Percentiles rank a stretch among this genome's conserved stretches.
These are phyloP conservation scores for Cylindrotheca closterium DNA, from an alignment of 108 stramenopile genomes.

Conservation along the genomic window DNA sequence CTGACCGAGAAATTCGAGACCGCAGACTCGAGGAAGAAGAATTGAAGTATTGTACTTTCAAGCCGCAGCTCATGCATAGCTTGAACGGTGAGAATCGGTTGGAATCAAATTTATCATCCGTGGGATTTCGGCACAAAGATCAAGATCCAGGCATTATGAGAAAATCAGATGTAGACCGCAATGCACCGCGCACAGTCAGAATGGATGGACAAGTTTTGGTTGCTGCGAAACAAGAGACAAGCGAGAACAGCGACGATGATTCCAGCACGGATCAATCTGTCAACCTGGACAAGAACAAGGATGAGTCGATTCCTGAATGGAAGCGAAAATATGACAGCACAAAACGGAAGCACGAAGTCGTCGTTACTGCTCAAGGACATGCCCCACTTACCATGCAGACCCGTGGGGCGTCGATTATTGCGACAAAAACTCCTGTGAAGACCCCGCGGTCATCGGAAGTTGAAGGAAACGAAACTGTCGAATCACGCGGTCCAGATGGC, in stretches of 20 bases:
- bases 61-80: not conserved
- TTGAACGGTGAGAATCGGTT: not conserved
- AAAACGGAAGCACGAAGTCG: not conserved
- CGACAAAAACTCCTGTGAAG: too few species aligned
- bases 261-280: not conserved
- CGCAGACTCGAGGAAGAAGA: constrained; percentile 2
- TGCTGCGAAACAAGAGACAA: not conserved
- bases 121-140: too few species aligned
- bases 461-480: too few species aligned
- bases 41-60: constrained; percentile 2
- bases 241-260: not conserved
- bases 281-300: too few species aligned
- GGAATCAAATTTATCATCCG: too few species aligned
- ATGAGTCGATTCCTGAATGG: not conserved
- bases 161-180: not conserved
- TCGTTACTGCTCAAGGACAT: not conserved
- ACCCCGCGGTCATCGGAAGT: too few species aligned
- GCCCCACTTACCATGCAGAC: not conserved
- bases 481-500: too few species aligned
- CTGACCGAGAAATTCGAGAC: constrained; percentile 7
- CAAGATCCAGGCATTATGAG: not conserved
- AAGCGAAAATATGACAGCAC: not conserved
- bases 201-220: not conserved
- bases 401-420: not conserved
- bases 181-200: not conserved